These are phyloP conservation scores for Rhipidocladum racemiflorum DNA, from an alignment of 176 grass and related monocot genomes.

Conservation along the genomic window DNA sequence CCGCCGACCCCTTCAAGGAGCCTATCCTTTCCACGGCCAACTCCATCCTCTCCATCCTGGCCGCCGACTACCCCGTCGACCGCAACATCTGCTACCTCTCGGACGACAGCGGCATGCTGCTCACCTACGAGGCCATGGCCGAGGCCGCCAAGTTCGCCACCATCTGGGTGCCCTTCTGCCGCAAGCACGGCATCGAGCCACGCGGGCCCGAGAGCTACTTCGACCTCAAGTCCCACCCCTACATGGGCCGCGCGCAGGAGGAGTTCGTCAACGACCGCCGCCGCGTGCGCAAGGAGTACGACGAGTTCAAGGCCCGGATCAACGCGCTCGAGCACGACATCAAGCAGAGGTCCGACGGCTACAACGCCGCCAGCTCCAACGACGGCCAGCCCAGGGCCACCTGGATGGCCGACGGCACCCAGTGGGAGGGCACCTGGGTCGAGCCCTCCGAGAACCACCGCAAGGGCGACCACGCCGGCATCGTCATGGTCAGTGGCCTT, in stretches of 20 bases:
- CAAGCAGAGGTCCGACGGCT: conserved; percentile 53
- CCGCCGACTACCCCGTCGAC: conserved; percentile 80
- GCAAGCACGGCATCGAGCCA: conserved; percentile 81
- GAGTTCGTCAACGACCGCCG: conserved; percentile 91
- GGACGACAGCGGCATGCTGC: conserved; percentile 74
- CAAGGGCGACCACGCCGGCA: conserved; percentile 88
- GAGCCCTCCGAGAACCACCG: conserved; percentile 64
- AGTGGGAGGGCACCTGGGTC: conserved; percentile 85
- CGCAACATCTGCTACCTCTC: conserved; percentile 81
- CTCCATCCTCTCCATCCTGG: conserved; percentile 91
- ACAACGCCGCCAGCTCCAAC: conserved; percentile 45
- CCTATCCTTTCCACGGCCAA: conserved; percentile 80
- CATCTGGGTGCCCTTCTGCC: conserved; percentile 87
- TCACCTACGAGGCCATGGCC: conserved; percentile 85
- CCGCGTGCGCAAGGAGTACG: conserved; percentile 73
- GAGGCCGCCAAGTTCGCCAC: conserved; percentile 80
- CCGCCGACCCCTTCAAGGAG: conserved; percentile 84
- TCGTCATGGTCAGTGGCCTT: conserved; percentile 50
- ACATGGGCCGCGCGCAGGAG: conserved; percentile 65
- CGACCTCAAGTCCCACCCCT: conserved; percentile 76
- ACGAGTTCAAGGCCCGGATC: conserved; percentile 79
- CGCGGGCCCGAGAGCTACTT: conserved; percentile 80
- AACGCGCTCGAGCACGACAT: conserved; percentile 62
- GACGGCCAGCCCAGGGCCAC: conserved; percentile 46
- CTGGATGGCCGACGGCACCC: conserved; percentile 67